Conservation (phyloP, 2,329 filamentous ascomycete species). For the Ampelomyces quisqualis region DNA sequence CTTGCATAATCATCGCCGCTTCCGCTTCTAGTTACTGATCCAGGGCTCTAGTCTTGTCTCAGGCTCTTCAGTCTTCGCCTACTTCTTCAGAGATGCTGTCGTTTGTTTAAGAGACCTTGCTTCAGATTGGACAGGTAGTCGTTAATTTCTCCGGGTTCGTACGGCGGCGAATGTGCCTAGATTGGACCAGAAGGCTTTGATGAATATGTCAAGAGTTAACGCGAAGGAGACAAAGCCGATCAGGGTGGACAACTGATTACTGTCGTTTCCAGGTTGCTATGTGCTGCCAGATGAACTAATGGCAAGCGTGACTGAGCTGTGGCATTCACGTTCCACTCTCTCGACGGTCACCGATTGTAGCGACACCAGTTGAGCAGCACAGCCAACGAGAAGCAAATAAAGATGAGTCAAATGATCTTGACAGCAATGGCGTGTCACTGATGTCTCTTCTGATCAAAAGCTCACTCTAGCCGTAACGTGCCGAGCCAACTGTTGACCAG, state of each 20-base stretch:
- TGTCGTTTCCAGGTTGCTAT: conserved; percentile 35
- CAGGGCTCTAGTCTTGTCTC: conserved; percentile 12
- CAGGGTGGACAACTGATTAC: conserved; percentile 38
- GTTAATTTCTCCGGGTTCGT: conserved; percentile 43
- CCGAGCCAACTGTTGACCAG: not conserved
- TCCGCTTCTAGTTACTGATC: conserved; percentile 8
- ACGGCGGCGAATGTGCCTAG: conserved; percentile 43
- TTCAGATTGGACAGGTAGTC: conserved; percentile 45
- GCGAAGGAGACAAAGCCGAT: conserved; percentile 48
- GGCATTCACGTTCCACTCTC: too few relatives aligned
- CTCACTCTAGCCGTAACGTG: not conserved
- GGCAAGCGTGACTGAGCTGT: not conserved
- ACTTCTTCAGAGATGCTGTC: conserved; percentile 36
- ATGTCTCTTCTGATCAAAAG: not conserved
- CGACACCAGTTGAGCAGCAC: too few relatives aligned
- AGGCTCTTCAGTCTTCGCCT: conserved; percentile 19
- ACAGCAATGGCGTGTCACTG: not conserved
- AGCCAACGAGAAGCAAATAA: not conserved
- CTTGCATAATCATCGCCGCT: conserved; percentile 9
- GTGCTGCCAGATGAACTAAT: conserved; percentile 27
- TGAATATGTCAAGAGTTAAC: conserved; percentile 48
- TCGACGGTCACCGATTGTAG: too few relatives aligned
- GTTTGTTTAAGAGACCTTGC: conserved; percentile 46
- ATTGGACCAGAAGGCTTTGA: conserved; percentile 47
- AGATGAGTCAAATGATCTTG: conserved; percentile 1